Conservation (phyloP, 2,329 filamentous ascomycete species). For the Tothia fuscella region DNA sequence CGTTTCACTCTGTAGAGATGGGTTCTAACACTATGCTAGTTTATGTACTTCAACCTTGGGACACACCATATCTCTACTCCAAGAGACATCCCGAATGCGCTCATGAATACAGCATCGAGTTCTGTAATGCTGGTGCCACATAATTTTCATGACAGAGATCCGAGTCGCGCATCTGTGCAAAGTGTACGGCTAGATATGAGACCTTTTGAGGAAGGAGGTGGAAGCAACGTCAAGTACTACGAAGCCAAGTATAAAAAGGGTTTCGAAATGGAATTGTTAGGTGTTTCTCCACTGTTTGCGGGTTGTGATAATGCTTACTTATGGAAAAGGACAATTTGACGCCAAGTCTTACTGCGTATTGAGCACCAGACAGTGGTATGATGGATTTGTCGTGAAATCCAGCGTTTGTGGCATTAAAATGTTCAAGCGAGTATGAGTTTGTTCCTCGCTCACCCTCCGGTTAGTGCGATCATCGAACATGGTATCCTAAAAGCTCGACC, state of each 20-base stretch:
- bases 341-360: slow-evolving; percentile 5
- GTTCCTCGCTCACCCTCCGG: too few relatives aligned
- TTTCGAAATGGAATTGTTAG: neutral
- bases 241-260: slow-evolving; percentile 4
- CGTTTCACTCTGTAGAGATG: too few relatives aligned
- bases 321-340: slow-evolving; percentile 1
- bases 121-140: slow-evolving; percentile 23
- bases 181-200: slow-evolving; percentile 20
- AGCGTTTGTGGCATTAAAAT: too few relatives aligned
- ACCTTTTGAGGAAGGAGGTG: neutral
- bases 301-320: neutral
- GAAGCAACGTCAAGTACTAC: slow-evolving; percentile 7
- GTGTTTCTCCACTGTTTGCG: neutral
- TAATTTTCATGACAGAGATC: slow-evolving; percentile 21
- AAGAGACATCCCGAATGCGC: slow-evolving; percentile 28
- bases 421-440: too few relatives aligned
- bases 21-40: too few relatives aligned
- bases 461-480: too few relatives aligned
- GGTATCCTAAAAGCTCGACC: too few relatives aligned
- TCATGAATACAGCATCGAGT: slow-evolving; percentile 19
- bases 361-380: neutral
- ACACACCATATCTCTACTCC: slow-evolving; percentile 48
- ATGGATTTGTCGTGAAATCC: slow-evolving; percentile 7
- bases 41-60: slow-evolving; percentile 43
- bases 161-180: slow-evolving; percentile 18